phyloP scores from a whole-genome alignment of 805 yeast genomes.

The Wickerhamomyces silvicola region DNA sequence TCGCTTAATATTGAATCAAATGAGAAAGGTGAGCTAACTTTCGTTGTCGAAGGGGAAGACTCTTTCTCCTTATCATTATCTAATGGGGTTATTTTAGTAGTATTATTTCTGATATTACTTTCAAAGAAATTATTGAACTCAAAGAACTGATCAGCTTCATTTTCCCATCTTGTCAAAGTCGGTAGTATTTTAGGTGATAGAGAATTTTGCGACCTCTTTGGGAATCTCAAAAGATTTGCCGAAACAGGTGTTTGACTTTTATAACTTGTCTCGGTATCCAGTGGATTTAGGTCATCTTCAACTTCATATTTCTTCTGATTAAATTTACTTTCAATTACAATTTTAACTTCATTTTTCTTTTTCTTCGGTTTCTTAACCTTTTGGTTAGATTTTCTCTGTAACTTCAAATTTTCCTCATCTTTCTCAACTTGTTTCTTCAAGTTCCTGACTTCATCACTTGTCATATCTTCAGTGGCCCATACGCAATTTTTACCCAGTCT shows the following conservation, averaged over 20 bases:
- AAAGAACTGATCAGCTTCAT: conserved; percentile 8
- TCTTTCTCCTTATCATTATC: conserved; percentile 5
- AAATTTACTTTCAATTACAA: too few species aligned
- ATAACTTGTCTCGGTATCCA: conserved; percentile 8
- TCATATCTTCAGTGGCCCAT: conserved; percentile 51
- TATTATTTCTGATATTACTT: conserved; percentile 16
- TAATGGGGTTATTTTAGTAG: conserved; percentile 12
- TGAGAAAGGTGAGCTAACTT: too few species aligned
- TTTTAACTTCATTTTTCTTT: not conserved
- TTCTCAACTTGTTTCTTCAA: conserved; percentile 22
- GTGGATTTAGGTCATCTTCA: conserved; percentile 8
- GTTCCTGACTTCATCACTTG: conserved; percentile 24
- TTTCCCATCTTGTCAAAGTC: conserved; percentile 12
- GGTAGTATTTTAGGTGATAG: conserved; percentile 7
- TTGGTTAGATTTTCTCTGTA: conserved; percentile 3
- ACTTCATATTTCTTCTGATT: not conserved
- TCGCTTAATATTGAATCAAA: not conserved
- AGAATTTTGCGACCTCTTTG: conserved; percentile 7
- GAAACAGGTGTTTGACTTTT: conserved; percentile 19
- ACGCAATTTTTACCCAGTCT: conserved; percentile 60
- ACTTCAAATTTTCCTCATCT: conserved; percentile 12
- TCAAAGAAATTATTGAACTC: conserved; percentile 22
- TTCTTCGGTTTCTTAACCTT: not conserved
- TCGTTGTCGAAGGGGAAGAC: too few species aligned
- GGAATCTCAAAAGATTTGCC: conserved; percentile 13